A percentile compares a stretch with the other conserved stretches of the same genome.
Evolutionary conservation across 495 filamentous ascomycete species (phyloP).

Genomic region (Evernia prunastri): DNA sequence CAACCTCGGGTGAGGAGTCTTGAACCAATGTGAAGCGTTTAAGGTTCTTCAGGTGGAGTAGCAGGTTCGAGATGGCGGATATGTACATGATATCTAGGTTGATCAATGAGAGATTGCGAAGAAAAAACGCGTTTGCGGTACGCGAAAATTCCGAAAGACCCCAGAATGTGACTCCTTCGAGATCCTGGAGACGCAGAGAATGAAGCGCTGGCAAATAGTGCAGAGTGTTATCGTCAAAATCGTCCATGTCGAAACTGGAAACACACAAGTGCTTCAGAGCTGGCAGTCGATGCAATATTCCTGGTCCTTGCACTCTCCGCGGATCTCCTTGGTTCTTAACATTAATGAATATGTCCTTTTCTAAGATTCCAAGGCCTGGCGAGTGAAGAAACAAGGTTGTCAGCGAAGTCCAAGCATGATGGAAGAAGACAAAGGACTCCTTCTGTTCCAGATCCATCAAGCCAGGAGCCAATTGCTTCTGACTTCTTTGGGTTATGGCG

Average conservation of each 20-base stretch:
- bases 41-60: slow-evolving; percentile 58
- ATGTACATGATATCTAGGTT: slow-evolving; percentile 61
- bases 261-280: slow-evolving; percentile 66
- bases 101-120: slow-evolving; percentile 57
- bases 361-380: slow-evolving; percentile 51
- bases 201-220: slow-evolving; percentile 64
- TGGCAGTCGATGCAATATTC: slow-evolving; percentile 55
- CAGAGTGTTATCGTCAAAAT: slow-evolving; percentile 67
- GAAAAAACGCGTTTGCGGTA: slow-evolving; percentile 46
- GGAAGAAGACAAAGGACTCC: slow-evolving; percentile 62
- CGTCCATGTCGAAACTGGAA: slow-evolving; percentile 61
- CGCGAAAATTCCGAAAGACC: slow-evolving; percentile 71
- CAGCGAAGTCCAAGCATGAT: slow-evolving; percentile 63
- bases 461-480: slow-evolving; percentile 43
- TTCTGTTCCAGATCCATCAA: slow-evolving; percentile 55
- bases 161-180: slow-evolving; percentile 67
- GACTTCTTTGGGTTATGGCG: slow-evolving; percentile 40
- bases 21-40: slow-evolving; percentile 67
- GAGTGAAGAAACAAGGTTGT: slow-evolving; percentile 72
- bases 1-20: slow-evolving; percentile 49
- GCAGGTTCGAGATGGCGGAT: slow-evolving; percentile 65
- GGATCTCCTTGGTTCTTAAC: slow-evolving; percentile 28
- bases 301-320: slow-evolving; percentile 20
- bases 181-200: slow-evolving; percentile 66
- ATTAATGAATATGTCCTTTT: slow-evolving; percentile 60